A percentile compares a stretch with the other conserved stretches of the same genome.
These are phyloP conservation scores for Viridothelium virens DNA, from an alignment of 495 filamentous ascomycete species.

Conservation along the genomic window DNA sequence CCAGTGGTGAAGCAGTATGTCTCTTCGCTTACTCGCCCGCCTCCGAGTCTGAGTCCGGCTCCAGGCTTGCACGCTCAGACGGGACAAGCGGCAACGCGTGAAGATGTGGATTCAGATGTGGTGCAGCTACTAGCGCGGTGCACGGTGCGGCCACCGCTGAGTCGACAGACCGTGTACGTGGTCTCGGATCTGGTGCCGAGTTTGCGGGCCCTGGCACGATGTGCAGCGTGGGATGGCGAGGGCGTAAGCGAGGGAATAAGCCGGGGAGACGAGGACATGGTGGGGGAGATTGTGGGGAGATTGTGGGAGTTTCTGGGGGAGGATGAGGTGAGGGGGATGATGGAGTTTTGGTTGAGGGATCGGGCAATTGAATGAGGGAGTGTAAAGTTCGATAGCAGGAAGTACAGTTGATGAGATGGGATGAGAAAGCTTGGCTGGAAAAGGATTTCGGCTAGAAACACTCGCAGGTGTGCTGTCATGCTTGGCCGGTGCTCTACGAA, in stretches of 20 bases:
- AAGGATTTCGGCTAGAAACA: too few species aligned
- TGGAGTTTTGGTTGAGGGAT: constrained; percentile 26
- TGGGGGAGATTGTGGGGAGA: constrained; percentile 12
- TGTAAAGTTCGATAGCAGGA: background rate
- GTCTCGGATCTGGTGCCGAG: constrained; percentile 27
- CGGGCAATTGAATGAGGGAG: constrained; percentile 20
- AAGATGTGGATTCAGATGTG: background rate
- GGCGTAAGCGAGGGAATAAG: constrained; percentile 15
- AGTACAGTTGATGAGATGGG: background rate
- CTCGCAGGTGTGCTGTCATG: too few species aligned
- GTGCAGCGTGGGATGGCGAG: background rate
- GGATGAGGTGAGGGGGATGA: constrained; percentile 19
- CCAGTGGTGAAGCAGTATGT: constrained; percentile 16
- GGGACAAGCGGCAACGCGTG: background rate
- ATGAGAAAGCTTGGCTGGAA: background rate
- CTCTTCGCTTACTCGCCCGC: background rate
- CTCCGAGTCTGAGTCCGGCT: background rate
- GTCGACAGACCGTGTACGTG: constrained; percentile 23
- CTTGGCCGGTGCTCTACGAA: too few species aligned
- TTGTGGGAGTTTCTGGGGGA: constrained; percentile 18
- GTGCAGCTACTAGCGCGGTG: constrained; percentile 29
- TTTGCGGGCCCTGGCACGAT: constrained; percentile 26
- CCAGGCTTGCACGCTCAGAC: background rate
- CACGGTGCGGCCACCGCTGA: constrained; percentile 23
- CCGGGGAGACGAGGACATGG: constrained; percentile 13